Base-by-base conservation (phyloP, 495 filamentous ascomycete genomes). In the Podospora australis region DNA sequence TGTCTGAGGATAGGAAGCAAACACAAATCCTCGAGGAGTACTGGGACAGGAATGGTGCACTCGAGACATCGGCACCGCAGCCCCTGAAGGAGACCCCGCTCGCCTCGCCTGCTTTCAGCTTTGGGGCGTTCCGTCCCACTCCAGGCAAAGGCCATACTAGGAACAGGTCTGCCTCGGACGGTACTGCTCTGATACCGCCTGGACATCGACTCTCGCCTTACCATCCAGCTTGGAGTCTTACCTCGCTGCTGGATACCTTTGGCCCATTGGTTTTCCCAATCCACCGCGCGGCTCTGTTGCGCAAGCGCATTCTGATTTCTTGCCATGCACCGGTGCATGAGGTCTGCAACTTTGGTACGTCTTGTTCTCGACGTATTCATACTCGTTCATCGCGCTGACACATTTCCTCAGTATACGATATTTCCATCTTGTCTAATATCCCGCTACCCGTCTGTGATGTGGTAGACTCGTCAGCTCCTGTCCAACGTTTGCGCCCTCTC, bases 181-280 rank as follows among this genome's bases (percentile, higher is more conserved):
- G 78, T 26, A 64, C 74, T 7, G 73, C 78, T 9, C 57, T 89
- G 55, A 73, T 85, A 40, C 78, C 80, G 13, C 72, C 78, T 17
- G 84, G 83, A 29, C 87, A 88, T 64, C 71, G 76, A 54, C 67
- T 96, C 43, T 84, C 86, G 7, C 77, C 83, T 19, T 84, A 78
- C 51, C 92, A 98, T 60, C 92, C 92, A 3, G 89, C 89, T 2
- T 82, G 86, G 57, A 91, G 88, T 29, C 77, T 97, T 43, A 74
- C 81, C 1, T 72, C 74, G 24, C 80, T 94, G 38, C 68, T 95
- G 25, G 84, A 91, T 46, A 78, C 77, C 8, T 94, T 96, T 62
- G 92, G 92, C 0, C 92, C 92, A 0, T 69, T 98, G 39, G 76
- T 96, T 16, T 97, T 94, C 59, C 89, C 92, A 0, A 72, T 98